Evolutionary conservation across 306 rosid genomes (phyloP), one percentile per base, ranked within the genome.

Genomic region (Arachis hypogaea): DNA sequence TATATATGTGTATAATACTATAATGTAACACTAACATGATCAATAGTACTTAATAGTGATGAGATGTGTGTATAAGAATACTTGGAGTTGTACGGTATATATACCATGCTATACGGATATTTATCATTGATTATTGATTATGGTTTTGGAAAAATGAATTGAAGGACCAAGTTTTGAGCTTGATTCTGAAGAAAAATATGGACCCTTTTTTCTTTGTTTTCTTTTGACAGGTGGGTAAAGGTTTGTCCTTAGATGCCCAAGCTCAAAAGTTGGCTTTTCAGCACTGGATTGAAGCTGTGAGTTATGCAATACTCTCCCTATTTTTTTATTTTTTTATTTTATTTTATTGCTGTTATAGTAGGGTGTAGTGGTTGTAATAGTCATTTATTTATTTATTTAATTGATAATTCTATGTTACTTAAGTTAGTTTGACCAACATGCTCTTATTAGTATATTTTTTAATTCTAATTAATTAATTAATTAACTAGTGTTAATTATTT

Each of bases 261-360:
- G 98, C 98, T 29, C 97, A 87, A 59, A 89, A 91, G 79, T 76
- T 93, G 88, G 98, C 98, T 63, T 90, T 93, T 82, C 96, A 89
- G 83, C 98, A 93, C 76, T 93, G 98, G 98, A 91, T 93, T 74
- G 98, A 93, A 87, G 98, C 98, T 51, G 98, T 90, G 82, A 84
- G 68, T 68, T 68, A 45, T 70, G 40, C 58, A 69, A 33, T 80
- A 55, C 29, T 57, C n/a, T 2, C 50, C 36, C 10, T 10, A 28
- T 22, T 18, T 72, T 28, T 7, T 18, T 14, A 14, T 28, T 2
- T 44, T 59, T 8, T 3, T 18, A 12, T 5, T 8, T 40, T 33
- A 9, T 11, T 67, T 76, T 63, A 36, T 8, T 46, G 51, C 1
- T 46, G 10, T 8, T 46, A 2, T 46, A 7, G 51, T 9, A 51